These are phyloP conservation scores for Carex parvula DNA, from an alignment of 176 grass and related monocot genomes.

Conservation along the genomic window DNA sequence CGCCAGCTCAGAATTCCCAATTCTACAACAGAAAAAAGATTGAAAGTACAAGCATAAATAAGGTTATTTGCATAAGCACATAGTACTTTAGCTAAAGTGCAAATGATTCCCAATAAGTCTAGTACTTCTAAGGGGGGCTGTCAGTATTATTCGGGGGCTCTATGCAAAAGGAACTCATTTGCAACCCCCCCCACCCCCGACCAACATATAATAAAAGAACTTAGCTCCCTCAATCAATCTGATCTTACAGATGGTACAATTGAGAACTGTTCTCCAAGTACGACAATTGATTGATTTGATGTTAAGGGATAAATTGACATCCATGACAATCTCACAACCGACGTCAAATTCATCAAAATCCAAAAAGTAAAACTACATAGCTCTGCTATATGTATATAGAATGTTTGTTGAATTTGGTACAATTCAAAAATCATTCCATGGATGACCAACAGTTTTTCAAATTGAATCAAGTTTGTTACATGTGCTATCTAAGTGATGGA, in stretches of 20 bases:
- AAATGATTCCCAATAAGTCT: not conserved
- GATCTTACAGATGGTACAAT: too few relatives aligned
- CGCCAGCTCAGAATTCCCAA: slow-evolving; percentile 82
- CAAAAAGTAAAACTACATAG: not conserved
- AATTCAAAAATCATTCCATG: not conserved
- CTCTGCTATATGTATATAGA: not conserved
- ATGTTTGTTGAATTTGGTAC: not conserved
- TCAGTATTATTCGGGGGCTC: not conserved
- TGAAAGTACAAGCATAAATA: not conserved
- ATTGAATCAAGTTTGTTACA: not conserved
- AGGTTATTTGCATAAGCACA: not conserved
- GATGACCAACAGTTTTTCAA: not conserved
- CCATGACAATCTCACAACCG: not conserved
- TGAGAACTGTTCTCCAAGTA: too few relatives aligned
- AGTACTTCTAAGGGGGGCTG: not conserved
- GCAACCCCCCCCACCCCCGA: not conserved
- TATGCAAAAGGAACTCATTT: not conserved
- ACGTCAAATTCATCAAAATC: not conserved
- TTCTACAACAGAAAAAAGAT: slow-evolving; percentile 36
- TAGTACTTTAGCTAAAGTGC: slow-evolving; percentile 3
- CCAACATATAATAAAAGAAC: too few relatives aligned
- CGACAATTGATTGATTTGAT: not conserved
- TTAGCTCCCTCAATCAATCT: too few relatives aligned
- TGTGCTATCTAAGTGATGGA: too few relatives aligned
- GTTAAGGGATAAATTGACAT: not conserved